Base-by-base conservation (phyloP, 352 stramenopile genomes). In the Pythium monospermum region DNA sequence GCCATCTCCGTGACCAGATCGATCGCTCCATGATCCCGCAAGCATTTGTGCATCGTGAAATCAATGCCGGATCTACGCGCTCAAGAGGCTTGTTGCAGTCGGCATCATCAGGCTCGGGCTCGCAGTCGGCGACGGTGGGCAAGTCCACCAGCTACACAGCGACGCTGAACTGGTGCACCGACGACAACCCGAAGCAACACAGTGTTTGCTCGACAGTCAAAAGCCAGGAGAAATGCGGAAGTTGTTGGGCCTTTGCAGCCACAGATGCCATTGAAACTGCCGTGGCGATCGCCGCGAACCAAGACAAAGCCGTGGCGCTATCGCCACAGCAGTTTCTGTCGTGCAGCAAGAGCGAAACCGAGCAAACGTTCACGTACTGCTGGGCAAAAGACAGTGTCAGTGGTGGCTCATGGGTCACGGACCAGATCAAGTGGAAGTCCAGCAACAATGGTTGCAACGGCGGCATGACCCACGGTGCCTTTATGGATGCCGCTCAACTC, bases 391-490 rank as follows among this genome's bases (percentile, higher is more conserved):
- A 39, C 19, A 66, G 69, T 8, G 69, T 76, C 11, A 53, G 41
- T 12, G 73, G 75, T 0, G 73, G 74, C 2, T 58, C 68, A 12
- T 91, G 80, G 80, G 63, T 91, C 25, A 54, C 70, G 11, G 57
- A 70, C 16, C 59, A 66, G 47, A 87, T 89, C 46, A 85, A 72
- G 49, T 91, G 80, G 80, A 78, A 87, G 48, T 87, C 77, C 8
- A 64, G 64, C 30, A 91, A 91, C 63, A 55, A 87, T 21, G 77
- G 76, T n/a, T 91, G 80, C 25, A 75, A 87, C 31, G 80, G 80
- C 51, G 80, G 80, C 21, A 91, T 91, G 80, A 91, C 80, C 13
- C 80, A 91, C 50, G 79, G 79, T 11, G 80, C 80, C 21, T 86
- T 91, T 51, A 78, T 83, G 37, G 80, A 91, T 36, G 77, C 80